Evolutionary conservation across 805 yeast genomes (phyloP).

Genomic region (Barnettozyma pratensis): DNA sequence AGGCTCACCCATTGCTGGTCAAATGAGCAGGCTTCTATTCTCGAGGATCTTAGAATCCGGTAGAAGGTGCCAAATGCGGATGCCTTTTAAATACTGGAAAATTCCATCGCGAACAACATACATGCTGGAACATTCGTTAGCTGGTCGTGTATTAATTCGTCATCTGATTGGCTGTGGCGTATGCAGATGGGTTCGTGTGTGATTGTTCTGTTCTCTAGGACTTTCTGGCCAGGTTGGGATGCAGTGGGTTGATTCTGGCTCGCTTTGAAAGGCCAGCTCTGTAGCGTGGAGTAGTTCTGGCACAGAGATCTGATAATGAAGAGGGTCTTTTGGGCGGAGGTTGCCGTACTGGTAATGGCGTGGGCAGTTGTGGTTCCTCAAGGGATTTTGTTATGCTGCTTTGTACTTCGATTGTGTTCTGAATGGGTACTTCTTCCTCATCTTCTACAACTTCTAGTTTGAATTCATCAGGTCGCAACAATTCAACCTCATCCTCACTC

Average conservation of each 20-base stretch:
- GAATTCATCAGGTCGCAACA: background rate
- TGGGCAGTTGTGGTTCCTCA: background rate
- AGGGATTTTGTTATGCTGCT: background rate
- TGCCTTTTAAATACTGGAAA: too few relatives aligned
- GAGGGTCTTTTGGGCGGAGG: background rate
- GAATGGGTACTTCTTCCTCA: background rate
- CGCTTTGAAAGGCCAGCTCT: conserved; percentile 24
- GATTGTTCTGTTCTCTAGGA: background rate
- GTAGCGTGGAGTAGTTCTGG: background rate
- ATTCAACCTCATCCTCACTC: background rate
- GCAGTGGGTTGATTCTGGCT: conserved; percentile 18
- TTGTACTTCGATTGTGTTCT: too few relatives aligned
- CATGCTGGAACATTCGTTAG: too few relatives aligned
- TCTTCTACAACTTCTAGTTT: background rate
- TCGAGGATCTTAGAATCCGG: background rate
- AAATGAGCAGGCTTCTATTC: background rate
- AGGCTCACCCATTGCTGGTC: background rate
- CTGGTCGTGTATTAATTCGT: background rate
- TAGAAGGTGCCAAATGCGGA: background rate
- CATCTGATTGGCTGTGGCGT: background rate
- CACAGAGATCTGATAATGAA: conserved; percentile 6
- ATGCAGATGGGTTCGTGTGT: background rate
- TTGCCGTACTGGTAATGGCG: background rate
- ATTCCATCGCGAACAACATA: background rate
- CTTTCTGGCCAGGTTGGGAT: conserved; percentile 3